Percentiles rank a stretch among this genome's conserved stretches.
Conservation (phyloP, 306 rosid genomes). For the Fragaria ananassa region DNA sequence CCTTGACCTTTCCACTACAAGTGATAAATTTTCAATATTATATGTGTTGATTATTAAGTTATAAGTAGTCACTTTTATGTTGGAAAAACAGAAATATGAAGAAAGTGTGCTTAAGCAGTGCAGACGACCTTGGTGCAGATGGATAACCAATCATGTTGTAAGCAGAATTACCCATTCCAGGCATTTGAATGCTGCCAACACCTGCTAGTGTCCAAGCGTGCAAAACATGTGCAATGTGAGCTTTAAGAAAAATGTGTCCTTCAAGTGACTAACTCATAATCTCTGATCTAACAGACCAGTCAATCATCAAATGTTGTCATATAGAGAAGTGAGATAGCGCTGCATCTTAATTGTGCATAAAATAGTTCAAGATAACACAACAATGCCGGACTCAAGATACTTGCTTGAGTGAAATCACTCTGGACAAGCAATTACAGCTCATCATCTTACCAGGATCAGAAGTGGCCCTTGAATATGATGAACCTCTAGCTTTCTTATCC, state of each 20-base stretch:
- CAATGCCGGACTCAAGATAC: constrained; percentile 16
- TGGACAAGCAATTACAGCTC: constrained; percentile 14
- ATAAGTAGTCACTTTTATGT: constrained; percentile 52
- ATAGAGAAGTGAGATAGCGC: constrained; percentile 15
- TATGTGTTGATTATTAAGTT: constrained; percentile 41
- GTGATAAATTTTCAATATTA: constrained; percentile 15
- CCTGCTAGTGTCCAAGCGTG: constrained; percentile 99
- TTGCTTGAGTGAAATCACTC: constrained; percentile 9
- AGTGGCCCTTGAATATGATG: constrained; percentile 50
- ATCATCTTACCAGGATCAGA: constrained; percentile 69
- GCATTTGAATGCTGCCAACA: constrained; percentile 96
- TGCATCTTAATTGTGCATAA: constrained; percentile 7
- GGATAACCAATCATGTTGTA: constrained; percentile 98
- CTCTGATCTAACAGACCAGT: constrained; percentile 44
- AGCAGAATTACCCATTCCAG: constrained; percentile 97
- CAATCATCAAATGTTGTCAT: constrained; percentile 18
- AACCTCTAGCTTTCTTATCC: constrained; percentile 80
- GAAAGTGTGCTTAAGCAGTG: constrained; percentile 91
- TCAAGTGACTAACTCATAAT: constrained; percentile 62
- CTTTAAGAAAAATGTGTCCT: constrained; percentile 70
- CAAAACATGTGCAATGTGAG: constrained; percentile 98
- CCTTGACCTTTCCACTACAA: constrained; percentile 31
- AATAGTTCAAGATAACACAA: constrained; percentile 8
- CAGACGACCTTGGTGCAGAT: constrained; percentile 99
- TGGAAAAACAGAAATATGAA: constrained; percentile 10